Base-by-base conservation (phyloP, 768 basidiomycete genomes). In the Lactarius psammicola region DNA sequence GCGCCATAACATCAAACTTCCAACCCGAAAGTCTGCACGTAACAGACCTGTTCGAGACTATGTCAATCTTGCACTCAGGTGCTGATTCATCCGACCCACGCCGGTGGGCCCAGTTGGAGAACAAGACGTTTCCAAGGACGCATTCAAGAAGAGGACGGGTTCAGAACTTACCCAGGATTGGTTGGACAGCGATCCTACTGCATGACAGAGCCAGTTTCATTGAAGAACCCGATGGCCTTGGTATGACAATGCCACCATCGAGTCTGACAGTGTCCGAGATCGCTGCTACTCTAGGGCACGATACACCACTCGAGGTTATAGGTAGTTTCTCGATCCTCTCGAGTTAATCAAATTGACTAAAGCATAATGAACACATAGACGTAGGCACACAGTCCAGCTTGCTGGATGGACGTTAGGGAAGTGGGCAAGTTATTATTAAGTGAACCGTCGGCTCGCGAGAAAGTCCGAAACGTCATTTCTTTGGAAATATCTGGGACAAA, bases 391-490 rank as follows among this genome's bases (percentile, higher is more conserved):
- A 98, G 74, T 88, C 90, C 0, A 89, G 87, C 33, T 81, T 87
- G 84, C 92, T 18, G 90, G 91, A 13, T 98, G 96, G 97, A 92
- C 88, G 18, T 78, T 99, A 3, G 87, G 84, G 9, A 89, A 86
- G 76, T 99, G 96, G 96, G 92, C 89, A 4, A 87, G 89, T 65
- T 96, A 96, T 73, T 92, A 88, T 75, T 85, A 66, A 79, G 84
- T 17, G 86, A 90, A 23, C 81, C 87, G 0, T 78, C 82, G 7
- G 79, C 82, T 53, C 85, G 90, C 60, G 92, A 95, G 73, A 96
- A 93, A 75, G 86, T 97, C 38, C 86, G 89, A 67, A 99, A 99
- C 72, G 94, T 99, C 34, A 99, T 99, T 62, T 95, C 93, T 2
- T 79, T 98, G 58, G 96, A 99, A 75, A 88, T 98, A 30, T 92